These are phyloP conservation scores for Pestalotiopsis sp. DNA, from an alignment of 2,329 filamentous ascomycete genomes.

Conservation along the genomic window DNA sequence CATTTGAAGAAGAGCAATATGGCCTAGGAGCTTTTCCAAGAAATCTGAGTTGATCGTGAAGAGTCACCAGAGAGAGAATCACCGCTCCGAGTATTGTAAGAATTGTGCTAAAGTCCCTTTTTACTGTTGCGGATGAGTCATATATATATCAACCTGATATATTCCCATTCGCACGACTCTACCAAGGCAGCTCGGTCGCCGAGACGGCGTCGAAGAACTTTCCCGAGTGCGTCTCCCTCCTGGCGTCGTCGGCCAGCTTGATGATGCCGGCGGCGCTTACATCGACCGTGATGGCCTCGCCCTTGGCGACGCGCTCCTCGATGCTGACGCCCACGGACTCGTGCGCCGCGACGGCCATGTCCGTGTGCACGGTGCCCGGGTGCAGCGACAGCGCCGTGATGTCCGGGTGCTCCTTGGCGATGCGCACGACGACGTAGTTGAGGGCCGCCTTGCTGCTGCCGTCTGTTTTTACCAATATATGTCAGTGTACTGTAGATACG, in stretches of 20 bases:
- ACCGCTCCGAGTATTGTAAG: no score
- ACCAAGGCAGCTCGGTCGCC: constrained; percentile 8
- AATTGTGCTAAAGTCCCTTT: no score
- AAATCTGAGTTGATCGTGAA: no score
- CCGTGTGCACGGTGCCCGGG: constrained; percentile 16
- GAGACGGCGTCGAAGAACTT: constrained; percentile 9
- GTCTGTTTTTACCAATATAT: not conserved
- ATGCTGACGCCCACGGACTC: constrained; percentile 15
- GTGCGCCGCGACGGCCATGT: not conserved
- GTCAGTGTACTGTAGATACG: constrained; percentile 25
- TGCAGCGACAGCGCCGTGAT: constrained; percentile 17
- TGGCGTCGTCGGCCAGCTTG: constrained; percentile 14
- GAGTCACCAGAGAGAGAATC: no score
- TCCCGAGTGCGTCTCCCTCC: constrained; percentile 5
- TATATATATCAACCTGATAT: not conserved
- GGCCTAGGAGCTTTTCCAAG: no score
- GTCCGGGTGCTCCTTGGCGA: constrained; percentile 19
- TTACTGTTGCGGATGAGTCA: no score
- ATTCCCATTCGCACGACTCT: not conserved
- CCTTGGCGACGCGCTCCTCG: constrained; percentile 18
- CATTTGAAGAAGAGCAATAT: no score
- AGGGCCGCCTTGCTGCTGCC: constrained; percentile 3
- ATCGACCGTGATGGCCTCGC: constrained; percentile 20
- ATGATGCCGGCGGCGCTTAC: constrained; percentile 20
- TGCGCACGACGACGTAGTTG: constrained; percentile 12